These are phyloP conservation scores for Irpex lacteus DNA, from an alignment of 1,284 basidiomycete genomes.

Conservation along the genomic window DNA sequence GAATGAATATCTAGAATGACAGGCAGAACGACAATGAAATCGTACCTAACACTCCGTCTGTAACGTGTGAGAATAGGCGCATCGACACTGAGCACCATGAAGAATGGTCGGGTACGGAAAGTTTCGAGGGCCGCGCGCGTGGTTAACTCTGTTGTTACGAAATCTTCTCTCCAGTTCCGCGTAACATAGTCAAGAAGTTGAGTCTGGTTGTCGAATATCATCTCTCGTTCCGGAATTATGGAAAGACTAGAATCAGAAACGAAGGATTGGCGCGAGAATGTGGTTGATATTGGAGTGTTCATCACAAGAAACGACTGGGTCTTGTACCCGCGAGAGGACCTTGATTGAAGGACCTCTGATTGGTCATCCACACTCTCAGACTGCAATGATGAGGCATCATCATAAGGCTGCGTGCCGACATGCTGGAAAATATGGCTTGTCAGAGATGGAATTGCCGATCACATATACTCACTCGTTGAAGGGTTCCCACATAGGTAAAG, in stretches of 20 bases:
- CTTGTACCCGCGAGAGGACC: conserved; percentile 5
- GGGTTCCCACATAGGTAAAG: conserved; percentile 35
- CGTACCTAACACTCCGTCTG: conserved; percentile 49
- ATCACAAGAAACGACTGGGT: conserved; percentile 27
- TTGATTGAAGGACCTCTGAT: background rate
- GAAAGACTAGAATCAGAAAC: background rate
- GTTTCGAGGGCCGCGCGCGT: conserved; percentile 58
- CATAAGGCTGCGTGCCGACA: background rate
- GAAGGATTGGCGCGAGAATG: conserved; percentile 17
- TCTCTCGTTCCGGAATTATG: conserved; percentile 9
- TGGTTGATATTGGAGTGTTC: conserved; percentile 25
- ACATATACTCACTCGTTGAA: background rate
- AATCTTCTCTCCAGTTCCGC: conserved; percentile 75
- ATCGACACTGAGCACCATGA: conserved; percentile 84
- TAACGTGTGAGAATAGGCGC: conserved; percentile 73
- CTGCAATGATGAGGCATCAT: background rate
- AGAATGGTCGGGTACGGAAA: conserved; percentile 89
- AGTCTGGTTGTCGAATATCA: conserved; percentile 48
- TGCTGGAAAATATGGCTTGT: background rate
- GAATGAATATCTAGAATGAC: background rate
- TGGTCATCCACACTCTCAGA: conserved; percentile 1
- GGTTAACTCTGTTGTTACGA: conserved; percentile 78
- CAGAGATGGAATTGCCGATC: background rate
- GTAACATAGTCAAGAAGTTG: conserved; percentile 79
- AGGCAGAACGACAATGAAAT: conserved; percentile 2